Evolutionary conservation across 106 monocot genomes (phyloP).

Genomic region (Allium sativum): DNA sequence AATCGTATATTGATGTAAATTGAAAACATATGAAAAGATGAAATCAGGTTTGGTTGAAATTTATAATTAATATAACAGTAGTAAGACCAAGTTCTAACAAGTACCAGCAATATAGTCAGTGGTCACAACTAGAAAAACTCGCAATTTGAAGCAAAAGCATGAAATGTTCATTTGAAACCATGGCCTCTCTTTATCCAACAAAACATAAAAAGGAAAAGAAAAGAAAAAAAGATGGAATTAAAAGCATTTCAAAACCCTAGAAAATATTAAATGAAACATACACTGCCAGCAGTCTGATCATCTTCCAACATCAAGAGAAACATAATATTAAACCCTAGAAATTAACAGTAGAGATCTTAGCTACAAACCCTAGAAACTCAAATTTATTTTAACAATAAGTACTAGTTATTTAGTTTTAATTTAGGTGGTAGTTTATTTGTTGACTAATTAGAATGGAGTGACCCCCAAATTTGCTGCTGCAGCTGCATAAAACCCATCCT

Average conservation of each 20-base stretch:
- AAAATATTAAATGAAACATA: background rate
- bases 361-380: too few relatives aligned
- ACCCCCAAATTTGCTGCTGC: conserved; percentile 51
- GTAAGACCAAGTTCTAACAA: too few relatives aligned
- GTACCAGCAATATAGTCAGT: too few relatives aligned
- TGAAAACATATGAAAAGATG: too few relatives aligned
- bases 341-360: too few relatives aligned
- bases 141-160: too few relatives aligned
- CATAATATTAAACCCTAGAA: background rate
- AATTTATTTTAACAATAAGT: too few relatives aligned
- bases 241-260: conserved; percentile 5
- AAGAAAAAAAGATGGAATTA: background rate
- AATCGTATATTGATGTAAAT: too few relatives aligned
- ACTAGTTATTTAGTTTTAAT: too few relatives aligned
- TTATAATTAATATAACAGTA: too few relatives aligned
- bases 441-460: conserved; percentile 48
- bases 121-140: too few relatives aligned
- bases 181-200: conserved; percentile 10
- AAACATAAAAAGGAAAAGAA: background rate
- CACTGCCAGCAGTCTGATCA: conserved; percentile 6
- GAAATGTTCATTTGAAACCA: background rate
- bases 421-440: background rate
- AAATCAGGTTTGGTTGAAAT: too few relatives aligned
- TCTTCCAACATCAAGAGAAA: background rate
- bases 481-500: conserved; percentile 78